A percentile compares a stretch with the other conserved stretches of the same genome.
phyloP scores from a whole-genome alignment of 768 basidiomycete species.

The Tricholoma hemisulphureum region DNA sequence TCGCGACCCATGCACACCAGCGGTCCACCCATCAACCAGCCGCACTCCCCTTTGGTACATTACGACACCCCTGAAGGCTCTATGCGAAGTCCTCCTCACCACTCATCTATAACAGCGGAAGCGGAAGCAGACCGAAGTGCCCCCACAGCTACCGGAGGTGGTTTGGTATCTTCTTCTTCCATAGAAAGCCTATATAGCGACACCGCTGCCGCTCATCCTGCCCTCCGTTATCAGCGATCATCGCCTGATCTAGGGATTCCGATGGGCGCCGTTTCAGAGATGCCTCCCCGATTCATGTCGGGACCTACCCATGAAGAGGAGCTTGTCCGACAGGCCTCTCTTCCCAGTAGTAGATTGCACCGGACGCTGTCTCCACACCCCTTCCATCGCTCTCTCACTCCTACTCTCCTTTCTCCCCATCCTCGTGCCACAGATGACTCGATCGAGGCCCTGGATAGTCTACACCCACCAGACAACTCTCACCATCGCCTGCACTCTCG shows the following conservation, averaged over 20 bases:
- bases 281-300: neutral
- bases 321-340: neutral
- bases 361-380: conserved; percentile 6
- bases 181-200: conserved; percentile 1
- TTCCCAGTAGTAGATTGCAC: conserved; percentile 7
- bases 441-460: neutral
- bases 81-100: neutral
- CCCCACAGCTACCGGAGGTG: neutral
- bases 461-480: conserved; percentile 8
- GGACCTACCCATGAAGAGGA: neutral
- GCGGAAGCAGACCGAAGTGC: neutral
- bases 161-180: neutral
- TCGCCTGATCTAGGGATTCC: neutral
- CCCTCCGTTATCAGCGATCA: neutral
- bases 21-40: neutral
- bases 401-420: conserved; percentile 10
- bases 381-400: conserved; percentile 3
- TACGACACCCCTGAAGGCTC: neutral
- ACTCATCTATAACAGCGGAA: neutral
- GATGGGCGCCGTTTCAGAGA: neutral
- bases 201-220: neutral
- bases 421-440: conserved; percentile 15
- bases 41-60: neutral
- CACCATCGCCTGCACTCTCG: conserved; percentile 10
- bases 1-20: neutral